These are phyloP conservation scores for Lasiodiplodia gonubiensis DNA, from an alignment of 2,329 filamentous ascomycete genomes.

Conservation along the genomic window DNA sequence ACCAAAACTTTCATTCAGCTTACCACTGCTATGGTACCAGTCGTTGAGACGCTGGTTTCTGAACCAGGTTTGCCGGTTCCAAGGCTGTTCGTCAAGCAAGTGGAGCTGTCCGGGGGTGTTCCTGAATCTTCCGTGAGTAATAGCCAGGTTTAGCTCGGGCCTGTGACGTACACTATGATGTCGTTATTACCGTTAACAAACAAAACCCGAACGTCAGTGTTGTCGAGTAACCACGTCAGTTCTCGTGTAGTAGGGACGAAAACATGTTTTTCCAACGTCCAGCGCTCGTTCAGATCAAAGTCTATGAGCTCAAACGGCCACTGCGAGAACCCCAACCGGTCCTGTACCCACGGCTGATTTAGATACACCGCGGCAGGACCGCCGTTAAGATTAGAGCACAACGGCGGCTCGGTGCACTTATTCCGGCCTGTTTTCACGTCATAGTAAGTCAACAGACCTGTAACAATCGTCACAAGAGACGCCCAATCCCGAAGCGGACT, in stretches of 20 bases:
- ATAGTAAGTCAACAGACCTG: background rate
- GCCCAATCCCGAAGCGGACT: background rate
- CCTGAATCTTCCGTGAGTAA: background rate
- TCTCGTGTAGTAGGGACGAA: background rate
- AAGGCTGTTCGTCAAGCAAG: background rate
- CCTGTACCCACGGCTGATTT: conserved; percentile 3
- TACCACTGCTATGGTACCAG: background rate
- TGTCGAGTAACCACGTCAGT: background rate
- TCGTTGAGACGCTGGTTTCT: background rate
- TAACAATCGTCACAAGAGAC: background rate
- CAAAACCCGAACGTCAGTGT: background rate
- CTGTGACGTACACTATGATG: background rate
- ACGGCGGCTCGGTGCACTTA: background rate
- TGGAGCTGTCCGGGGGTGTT: background rate
- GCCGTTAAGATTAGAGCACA: background rate
- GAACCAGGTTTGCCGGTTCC: background rate
- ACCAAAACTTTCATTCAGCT: background rate
- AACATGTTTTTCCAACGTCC: background rate
- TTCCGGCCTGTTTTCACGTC: background rate
- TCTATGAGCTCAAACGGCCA: background rate
- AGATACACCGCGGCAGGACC: background rate
- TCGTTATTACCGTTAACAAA: conserved; percentile 1
- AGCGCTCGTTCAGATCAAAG: background rate
- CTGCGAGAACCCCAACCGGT: background rate
- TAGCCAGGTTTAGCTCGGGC: background rate